Conservation (phyloP, 164 flowering plant species). For the Nymphaea colorata region DNA sequence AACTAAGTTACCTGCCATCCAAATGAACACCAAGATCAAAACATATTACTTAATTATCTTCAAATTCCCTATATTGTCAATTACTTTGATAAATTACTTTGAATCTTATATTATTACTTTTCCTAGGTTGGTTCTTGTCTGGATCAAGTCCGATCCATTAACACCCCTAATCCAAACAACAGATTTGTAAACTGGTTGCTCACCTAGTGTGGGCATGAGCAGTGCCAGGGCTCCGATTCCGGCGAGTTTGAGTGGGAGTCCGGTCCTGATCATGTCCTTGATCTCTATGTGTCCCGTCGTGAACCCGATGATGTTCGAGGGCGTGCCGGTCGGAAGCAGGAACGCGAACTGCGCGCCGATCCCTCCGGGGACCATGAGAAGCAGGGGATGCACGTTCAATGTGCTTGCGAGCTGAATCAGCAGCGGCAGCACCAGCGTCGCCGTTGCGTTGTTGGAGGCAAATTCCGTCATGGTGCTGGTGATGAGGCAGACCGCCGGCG, state of each 20-base stretch:
- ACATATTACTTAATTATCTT: background rate
- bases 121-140: background rate
- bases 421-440: conserved; percentile 60
- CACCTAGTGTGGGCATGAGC: conserved; percentile 87
- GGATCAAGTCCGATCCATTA: background rate
- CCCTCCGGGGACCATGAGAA: conserved; percentile 77
- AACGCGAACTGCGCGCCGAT: conserved; percentile 78
- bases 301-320: conserved; percentile 85
- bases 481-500: conserved; percentile 56
- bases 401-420: conserved; percentile 58
- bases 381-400: conserved; percentile 57
- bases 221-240: conserved; percentile 44
- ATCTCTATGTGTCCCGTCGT: conserved; percentile 65
- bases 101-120: too few relatives aligned
- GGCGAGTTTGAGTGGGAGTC: conserved; percentile 57
- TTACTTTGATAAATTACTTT: too few relatives aligned
- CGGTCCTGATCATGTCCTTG: conserved; percentile 64
- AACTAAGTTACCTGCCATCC: conserved; percentile 7
- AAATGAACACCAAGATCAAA: conserved; percentile 13
- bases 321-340: conserved; percentile 72
- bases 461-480: conserved; percentile 61
- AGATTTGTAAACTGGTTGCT: background rate
- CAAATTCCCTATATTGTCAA: too few relatives aligned
- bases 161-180: background rate
- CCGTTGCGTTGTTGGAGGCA: conserved; percentile 78